These are phyloP conservation scores for Capsicum chinense DNA, from an alignment of 257 asterid genomes.

Conservation along the genomic window DNA sequence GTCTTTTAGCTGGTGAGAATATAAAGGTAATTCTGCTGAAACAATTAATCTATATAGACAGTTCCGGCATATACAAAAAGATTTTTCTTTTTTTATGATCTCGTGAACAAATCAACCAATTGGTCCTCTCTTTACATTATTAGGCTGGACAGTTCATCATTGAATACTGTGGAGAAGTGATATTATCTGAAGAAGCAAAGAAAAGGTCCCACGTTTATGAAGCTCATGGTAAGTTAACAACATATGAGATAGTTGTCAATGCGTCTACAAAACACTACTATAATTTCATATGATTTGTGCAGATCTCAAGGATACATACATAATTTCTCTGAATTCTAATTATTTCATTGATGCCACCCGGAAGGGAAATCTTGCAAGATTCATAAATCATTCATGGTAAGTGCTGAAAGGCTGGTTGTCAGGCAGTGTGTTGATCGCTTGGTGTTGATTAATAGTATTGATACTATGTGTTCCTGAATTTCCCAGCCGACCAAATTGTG, in stretches of 20 bases:
- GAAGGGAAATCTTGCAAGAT: conserved; percentile 89
- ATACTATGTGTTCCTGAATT: conserved; percentile 31
- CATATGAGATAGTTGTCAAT: conserved; percentile 31
- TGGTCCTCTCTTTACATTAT: conserved; percentile 34
- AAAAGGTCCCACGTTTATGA: conserved; percentile 75
- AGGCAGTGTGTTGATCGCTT: background rate
- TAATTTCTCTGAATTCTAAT: conserved; percentile 73
- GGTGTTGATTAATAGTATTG: background rate
- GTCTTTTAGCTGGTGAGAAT: conserved; percentile 74
- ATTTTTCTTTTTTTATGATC: background rate
- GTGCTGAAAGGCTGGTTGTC: conserved; percentile 30
- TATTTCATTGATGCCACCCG: conserved; percentile 79
- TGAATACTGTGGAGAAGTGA: conserved; percentile 91
- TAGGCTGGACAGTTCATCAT: conserved; percentile 91
- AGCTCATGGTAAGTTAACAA: conserved; percentile 60
- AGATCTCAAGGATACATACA: conserved; percentile 85
- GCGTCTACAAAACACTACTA: conserved; percentile 28
- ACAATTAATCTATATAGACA: background rate
- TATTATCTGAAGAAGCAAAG: conserved; percentile 76
- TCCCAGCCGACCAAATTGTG: conserved; percentile 89
- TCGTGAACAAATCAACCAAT: background rate
- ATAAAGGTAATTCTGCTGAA: conserved; percentile 58
- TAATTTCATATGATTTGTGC: conserved; percentile 36
- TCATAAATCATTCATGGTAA: conserved; percentile 95
- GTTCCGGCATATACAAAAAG: background rate